Evolutionary conservation across 176 grass and related monocot genomes (phyloP), one percentile per base, ranked within the genome.

Genomic region (Cocos nucifera): DNA sequence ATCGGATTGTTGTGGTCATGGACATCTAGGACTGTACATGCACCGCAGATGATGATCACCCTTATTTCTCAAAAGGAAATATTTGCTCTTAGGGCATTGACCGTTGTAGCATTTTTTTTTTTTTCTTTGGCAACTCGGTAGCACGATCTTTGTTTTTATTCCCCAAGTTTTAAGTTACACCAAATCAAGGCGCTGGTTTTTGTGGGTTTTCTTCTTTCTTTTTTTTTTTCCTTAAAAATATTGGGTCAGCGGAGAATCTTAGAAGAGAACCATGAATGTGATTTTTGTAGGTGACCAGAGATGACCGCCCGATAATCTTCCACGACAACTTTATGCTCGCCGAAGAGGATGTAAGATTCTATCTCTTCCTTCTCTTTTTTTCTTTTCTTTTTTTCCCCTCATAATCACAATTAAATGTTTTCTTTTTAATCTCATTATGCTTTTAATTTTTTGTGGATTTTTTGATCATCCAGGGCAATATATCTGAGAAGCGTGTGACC

Each of bases 211-310:
- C 9, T 44, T 6, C 22, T 72, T 44, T 23, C 23, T 23, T 29
- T 52, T 49, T 4, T 53, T 9, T 58, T 18, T 24, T 5, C 63
- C 27, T 19, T 60, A 21, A 19, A 66, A 81, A 69, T 66, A 66
- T 62, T 86, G 60, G 71, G 59, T 86, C 58, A 72, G 63, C 58
- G 35, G 77, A 86, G 78, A 74, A 77, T 69, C 60, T 81, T 61
- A 77, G 73, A 86, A 85, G 73, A 22, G 64, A 80, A 56, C 58
- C 49, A 28, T 50, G 16, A 66, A 16, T 66, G 63, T 82, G 79
- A 52, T 57, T 90, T 88, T 77, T 85, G 75, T 65, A 97, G 92
- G 92, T 91, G 48, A 91, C 87, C 8, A 91, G 66, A 56, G 92
- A 97, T 53, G 84, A 53, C 0, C 76, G 64, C 63, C 76, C 87